Base-by-base conservation (phyloP, 1,139 yeast genomes). In the Suzukiozyma palmioleophila region DNA sequence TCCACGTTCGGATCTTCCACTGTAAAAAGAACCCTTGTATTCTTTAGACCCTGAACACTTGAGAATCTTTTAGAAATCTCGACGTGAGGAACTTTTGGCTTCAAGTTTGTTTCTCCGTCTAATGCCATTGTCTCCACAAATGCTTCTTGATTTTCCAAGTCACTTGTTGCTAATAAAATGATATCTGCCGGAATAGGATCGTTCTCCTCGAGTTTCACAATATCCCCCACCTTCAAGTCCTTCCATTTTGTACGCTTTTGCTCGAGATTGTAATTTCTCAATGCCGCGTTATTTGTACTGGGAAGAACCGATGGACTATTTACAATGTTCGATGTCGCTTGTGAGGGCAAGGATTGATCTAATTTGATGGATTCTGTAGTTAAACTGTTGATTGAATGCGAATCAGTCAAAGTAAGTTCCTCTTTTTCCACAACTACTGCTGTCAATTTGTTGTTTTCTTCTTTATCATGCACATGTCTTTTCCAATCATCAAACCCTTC, bases 101-200 rank as follows among this genome's bases (percentile, higher is more conserved):
- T 92, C 45, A 92, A 68, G 54, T 89, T 90, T 0, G 97, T 92
- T 60, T 92, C 98, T 37, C 99, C 99, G 60, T 92, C 98, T 36
- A 92, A 69, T 0, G 96, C 98, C 92, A 92, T 90, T 0, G 99
- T 92, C 60, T 92, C 99, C 18, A 90, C 81, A 50, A 79, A 87
- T 1, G 95, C 84, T 48, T 83, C 86, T 41, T 83, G 85, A 42
- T 79, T 77, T 28, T 77, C 77, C 10, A 79, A 80, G 37, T 78
- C 77, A 37, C 69, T 66, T 2, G 92, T 77, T 2, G 87, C 74
- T 33, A 94, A 58, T 9, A 92, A 52, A 1, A 92, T 57, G 8
- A 92, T 57, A 62, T 92, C 98, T 0, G 97, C 96, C 0, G 98
- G 98, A 7, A 90, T 75, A 86, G 96, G 86, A 46, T 90, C 97